Evolutionary conservation across 2,329 filamentous ascomycete genomes (phyloP).

Genomic region (Clonostachys chloroleuca): DNA sequence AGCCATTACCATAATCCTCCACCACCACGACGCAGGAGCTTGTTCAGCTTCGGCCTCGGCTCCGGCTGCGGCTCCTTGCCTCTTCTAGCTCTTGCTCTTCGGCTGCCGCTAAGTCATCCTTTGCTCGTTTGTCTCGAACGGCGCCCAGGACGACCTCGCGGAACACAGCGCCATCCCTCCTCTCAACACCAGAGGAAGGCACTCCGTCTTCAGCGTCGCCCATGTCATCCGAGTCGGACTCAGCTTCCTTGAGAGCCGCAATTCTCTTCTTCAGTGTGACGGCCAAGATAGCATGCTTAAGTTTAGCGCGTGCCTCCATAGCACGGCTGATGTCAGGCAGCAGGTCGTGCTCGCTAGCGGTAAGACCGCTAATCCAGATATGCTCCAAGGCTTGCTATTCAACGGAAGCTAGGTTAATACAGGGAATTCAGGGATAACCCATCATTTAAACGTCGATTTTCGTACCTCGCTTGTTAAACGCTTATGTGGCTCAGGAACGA

Average conservation of each 20-base stretch:
- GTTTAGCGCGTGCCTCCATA: conserved; percentile 85
- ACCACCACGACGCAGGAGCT: too few species aligned
- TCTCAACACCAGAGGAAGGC: conserved; percentile 5
- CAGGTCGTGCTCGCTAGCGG: conserved; percentile 92
- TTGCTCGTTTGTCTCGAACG: conserved; percentile 4
- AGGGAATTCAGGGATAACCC: background rate
- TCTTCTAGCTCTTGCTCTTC: conserved; percentile 3
- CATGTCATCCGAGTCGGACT: conserved; percentile 75
- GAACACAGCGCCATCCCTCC: conserved; percentile 6
- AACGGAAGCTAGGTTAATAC: background rate
- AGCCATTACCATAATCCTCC: too few species aligned
- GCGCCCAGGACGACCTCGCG: conserved; percentile 6
- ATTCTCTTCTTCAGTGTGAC: conserved; percentile 96
- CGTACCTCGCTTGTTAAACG: conserved; percentile 74
- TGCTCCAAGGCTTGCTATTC: conserved; percentile 71
- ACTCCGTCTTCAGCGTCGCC: conserved; percentile 58
- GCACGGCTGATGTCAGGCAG: conserved; percentile 87
- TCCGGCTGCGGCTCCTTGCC: conserved; percentile 1
- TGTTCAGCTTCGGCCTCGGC: background rate
- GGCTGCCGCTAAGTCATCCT: conserved; percentile 3
- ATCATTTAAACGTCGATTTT: background rate
- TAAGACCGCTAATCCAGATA: conserved; percentile 86
- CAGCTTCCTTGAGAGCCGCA: conserved; percentile 87
- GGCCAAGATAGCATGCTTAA: conserved; percentile 90
- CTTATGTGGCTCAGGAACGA: conserved; percentile 73